A percentile compares a stretch with the other conserved stretches of the same genome.
Evolutionary conservation across 768 basidiomycete species (phyloP).

Genomic region (Rhodotorula babjevae): DNA sequence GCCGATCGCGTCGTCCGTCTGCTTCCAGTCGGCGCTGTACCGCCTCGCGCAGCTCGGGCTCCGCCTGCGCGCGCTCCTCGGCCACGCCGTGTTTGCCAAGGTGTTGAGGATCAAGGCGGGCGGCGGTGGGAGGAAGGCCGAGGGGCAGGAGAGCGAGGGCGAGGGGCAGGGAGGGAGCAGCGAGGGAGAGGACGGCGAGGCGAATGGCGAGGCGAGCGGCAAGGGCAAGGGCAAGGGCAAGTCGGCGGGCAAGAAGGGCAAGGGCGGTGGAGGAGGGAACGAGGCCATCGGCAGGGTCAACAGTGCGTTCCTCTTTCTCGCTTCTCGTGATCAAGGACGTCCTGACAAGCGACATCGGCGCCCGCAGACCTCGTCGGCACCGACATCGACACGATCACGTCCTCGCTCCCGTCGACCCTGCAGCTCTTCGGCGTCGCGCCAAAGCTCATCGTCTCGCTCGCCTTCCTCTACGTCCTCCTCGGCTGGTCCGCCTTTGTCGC

Average conservation of each 20-base stretch:
- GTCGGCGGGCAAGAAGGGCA: neutral
- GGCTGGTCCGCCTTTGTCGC: slow-evolving; percentile 41
- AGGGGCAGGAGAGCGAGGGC: neutral
- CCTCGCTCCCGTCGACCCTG: slow-evolving; percentile 14
- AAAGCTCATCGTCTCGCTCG: slow-evolving; percentile 28
- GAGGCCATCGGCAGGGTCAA: slow-evolving; percentile 34
- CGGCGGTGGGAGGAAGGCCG: slow-evolving; percentile 13
- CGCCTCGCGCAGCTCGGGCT: slow-evolving; percentile 28
- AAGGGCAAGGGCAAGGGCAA: neutral
- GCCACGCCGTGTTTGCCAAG: slow-evolving; percentile 18
- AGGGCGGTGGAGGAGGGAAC: slow-evolving; percentile 1
- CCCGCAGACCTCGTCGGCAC: slow-evolving; percentile 32
- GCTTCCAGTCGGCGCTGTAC: slow-evolving; percentile 30
- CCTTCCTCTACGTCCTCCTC: slow-evolving; percentile 36
- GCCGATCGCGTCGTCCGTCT: slow-evolving; percentile 20
- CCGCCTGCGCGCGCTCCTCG: slow-evolving; percentile 10
- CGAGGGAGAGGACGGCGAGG: neutral
- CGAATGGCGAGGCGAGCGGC: slow-evolving; percentile 3
- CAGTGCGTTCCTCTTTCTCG: slow-evolving; percentile 4
- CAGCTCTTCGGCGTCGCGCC: slow-evolving; percentile 30
- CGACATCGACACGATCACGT: slow-evolving; percentile 35
- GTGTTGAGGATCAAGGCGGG: slow-evolving; percentile 30
- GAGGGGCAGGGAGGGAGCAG: neutral
- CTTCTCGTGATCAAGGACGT: rapidly evolving
- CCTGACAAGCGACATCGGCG: neutral